A percentile compares a stretch with the other conserved stretches of the same genome.
These are phyloP conservation scores for Arabidopsis suecica DNA, from an alignment of 345 rosid species.

Conservation along the genomic window DNA sequence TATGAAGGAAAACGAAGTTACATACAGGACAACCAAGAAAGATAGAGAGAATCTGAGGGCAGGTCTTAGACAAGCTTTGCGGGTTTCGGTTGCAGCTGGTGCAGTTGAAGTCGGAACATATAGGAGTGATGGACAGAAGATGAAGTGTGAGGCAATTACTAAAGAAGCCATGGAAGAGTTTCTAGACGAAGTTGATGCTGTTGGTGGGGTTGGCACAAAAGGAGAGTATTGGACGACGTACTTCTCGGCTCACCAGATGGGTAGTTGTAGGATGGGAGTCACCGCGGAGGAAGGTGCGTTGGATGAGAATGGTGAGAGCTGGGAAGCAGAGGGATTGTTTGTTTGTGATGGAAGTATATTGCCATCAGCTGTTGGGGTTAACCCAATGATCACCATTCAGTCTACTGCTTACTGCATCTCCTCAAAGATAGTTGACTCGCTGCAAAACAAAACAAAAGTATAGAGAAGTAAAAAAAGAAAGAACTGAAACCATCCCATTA, in stretches of 20 bases:
- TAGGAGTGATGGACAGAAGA: constrained; percentile 66
- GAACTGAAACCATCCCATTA: background rate
- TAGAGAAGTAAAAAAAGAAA: background rate
- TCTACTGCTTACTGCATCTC: constrained; percentile 60
- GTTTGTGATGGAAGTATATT: constrained; percentile 71
- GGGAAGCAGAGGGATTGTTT: constrained; percentile 70
- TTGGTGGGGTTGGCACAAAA: constrained; percentile 47
- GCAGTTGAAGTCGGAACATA: constrained; percentile 73
- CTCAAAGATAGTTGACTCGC: constrained; percentile 36
- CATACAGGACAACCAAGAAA: constrained; percentile 37
- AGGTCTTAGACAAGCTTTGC: constrained; percentile 57
- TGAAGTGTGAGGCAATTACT: constrained; percentile 52
- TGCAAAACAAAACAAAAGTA: constrained; percentile 7
- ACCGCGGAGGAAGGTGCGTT: constrained; percentile 60
- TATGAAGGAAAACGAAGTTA: constrained; percentile 52
- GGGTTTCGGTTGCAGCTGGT: constrained; percentile 71
- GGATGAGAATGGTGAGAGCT: constrained; percentile 65
- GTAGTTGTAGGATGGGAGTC: constrained; percentile 72
- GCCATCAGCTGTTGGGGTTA: constrained; percentile 69
- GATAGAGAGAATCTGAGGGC: constrained; percentile 56
- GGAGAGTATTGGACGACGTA: constrained; percentile 52
- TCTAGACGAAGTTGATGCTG: constrained; percentile 48
- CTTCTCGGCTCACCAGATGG: constrained; percentile 73
- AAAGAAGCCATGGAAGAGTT: constrained; percentile 55
- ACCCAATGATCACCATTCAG: constrained; percentile 75